phyloP scores from a whole-genome alignment of 2,329 filamentous ascomycete genomes.

The Exophiala spinifera region DNA sequence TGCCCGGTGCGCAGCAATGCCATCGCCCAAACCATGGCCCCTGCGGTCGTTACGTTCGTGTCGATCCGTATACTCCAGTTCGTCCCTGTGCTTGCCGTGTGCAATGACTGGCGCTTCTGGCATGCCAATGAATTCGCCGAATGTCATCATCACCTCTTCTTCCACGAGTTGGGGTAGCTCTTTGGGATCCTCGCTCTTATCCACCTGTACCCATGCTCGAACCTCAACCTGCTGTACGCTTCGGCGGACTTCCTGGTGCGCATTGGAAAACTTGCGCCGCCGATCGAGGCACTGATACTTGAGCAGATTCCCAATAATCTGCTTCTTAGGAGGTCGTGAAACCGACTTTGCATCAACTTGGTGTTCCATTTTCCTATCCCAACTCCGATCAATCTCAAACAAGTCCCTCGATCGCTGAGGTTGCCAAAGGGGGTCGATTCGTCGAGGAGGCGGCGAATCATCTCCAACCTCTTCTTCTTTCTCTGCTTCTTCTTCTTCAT shows the following conservation, averaged over 20 bases:
- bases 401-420: slow-evolving; percentile 9
- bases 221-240: slow-evolving; percentile 2
- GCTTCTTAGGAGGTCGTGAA: slow-evolving; percentile 13
- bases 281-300: slow-evolving; percentile 15
- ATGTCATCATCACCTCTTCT: slow-evolving; percentile 16
- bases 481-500: slow-evolving; percentile 4
- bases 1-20: background rate
- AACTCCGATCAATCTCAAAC: slow-evolving; percentile 7
- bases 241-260: slow-evolving; percentile 20
- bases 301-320: slow-evolving; percentile 14
- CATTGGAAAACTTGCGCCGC: slow-evolving; percentile 16
- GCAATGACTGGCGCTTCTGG: slow-evolving; percentile 16
- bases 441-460: background rate
- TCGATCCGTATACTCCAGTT: slow-evolving; percentile 23
- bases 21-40: background rate
- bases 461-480: no score
- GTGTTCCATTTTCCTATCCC: background rate
- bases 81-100: slow-evolving; percentile 5
- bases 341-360: background rate
- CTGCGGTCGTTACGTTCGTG: background rate
- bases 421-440: slow-evolving; percentile 8
- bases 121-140: slow-evolving; percentile 23
- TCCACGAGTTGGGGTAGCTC: background rate
- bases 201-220: slow-evolving; percentile 9
- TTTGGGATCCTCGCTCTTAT: background rate